These are phyloP conservation scores for Piper longum DNA, from an alignment of 164 flowering plant genomes.

Conservation along the genomic window DNA sequence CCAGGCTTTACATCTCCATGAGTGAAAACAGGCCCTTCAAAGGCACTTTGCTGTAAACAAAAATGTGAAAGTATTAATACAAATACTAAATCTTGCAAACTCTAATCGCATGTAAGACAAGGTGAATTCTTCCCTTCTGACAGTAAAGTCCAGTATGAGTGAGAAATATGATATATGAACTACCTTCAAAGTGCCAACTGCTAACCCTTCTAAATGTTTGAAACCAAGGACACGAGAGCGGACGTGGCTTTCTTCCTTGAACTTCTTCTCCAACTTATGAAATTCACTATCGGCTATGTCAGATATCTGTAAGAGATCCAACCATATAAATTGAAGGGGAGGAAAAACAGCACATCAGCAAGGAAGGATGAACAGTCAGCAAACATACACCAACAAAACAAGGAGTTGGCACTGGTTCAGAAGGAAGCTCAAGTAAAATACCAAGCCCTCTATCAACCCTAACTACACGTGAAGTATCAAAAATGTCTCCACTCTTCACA, in stretches of 20 bases:
- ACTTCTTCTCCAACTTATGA: conserved; percentile 51
- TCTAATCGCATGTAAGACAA: background rate
- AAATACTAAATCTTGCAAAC: background rate
- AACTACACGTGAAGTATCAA: conserved; percentile 62
- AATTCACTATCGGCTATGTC: conserved; percentile 68
- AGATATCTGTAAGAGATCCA: conserved; percentile 23
- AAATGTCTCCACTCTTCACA: conserved; percentile 66
- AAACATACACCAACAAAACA: conserved; percentile 67
- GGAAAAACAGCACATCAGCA: background rate
- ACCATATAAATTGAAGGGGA: background rate
- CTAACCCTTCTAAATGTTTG: conserved; percentile 79
- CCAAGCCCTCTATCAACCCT: conserved; percentile 82
- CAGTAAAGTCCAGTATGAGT: background rate
- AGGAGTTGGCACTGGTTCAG: conserved; percentile 53
- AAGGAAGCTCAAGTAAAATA: conserved; percentile 76
- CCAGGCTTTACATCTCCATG: conserved; percentile 97
- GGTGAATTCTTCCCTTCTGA: background rate
- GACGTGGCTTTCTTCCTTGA: conserved; percentile 53
- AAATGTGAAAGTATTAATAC: background rate
- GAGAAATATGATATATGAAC: background rate
- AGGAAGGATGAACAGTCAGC: background rate
- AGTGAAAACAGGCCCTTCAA: conserved; percentile 76
- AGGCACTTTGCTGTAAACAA: conserved; percentile 56
- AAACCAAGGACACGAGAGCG: conserved; percentile 75
- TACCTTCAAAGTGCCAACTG: conserved; percentile 75